phyloP scores from a whole-genome alignment of 371 early-diverging fungal species.

The Lichtheimia hyalospora region DNA sequence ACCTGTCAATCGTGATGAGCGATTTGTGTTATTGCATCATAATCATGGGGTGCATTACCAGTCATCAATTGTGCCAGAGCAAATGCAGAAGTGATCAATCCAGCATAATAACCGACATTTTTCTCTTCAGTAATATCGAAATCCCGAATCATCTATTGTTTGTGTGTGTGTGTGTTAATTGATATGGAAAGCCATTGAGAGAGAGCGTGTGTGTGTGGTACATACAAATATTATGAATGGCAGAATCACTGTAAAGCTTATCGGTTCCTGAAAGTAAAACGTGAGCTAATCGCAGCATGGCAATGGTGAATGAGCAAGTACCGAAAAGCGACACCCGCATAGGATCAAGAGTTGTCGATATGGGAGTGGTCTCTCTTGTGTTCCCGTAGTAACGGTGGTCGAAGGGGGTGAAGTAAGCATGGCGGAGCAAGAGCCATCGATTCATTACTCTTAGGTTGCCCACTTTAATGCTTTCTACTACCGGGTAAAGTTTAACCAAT shows the following conservation, averaged over 20 bases:
- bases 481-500: no score
- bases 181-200: background rate
- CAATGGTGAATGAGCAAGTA: constrained; percentile 8
- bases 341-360: constrained; percentile 56
- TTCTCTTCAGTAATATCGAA: constrained; percentile 56
- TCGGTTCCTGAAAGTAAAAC: constrained; percentile 59
- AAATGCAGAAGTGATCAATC: constrained; percentile 63
- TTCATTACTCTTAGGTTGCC: no score
- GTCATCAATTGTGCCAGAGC: constrained; percentile 62
- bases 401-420: no score
- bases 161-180: background rate
- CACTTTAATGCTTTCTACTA: no score
- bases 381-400: no score
- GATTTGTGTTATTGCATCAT: background rate
- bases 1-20: constrained; percentile 16
- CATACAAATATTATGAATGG: constrained; percentile 60
- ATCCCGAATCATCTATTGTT: constrained; percentile 55
- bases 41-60: constrained; percentile 24
- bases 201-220: constrained; percentile 11
- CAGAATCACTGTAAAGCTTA: constrained; percentile 59
- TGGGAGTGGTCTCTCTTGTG: constrained; percentile 47
- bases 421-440: no score
- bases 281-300: constrained; percentile 1
- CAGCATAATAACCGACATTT: constrained; percentile 65
- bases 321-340: constrained; percentile 47